Base-by-base conservation (phyloP, 768 basidiomycete species). In the Pleurotus tuber-regium region DNA sequence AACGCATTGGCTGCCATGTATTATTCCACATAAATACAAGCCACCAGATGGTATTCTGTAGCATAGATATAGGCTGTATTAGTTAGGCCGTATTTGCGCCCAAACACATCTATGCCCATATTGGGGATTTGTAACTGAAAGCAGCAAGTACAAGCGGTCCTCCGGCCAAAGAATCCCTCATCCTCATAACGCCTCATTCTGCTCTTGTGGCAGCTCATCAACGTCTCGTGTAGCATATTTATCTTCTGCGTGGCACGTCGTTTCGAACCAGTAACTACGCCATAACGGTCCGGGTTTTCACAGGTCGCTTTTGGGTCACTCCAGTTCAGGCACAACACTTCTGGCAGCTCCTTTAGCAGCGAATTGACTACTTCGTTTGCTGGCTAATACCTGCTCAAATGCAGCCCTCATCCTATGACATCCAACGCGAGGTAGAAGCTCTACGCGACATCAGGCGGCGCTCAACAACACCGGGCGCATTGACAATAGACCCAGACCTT, bases 401-500 rank as follows among this genome's bases (percentile, higher is more conserved):
- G 71, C 87, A 90, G 60, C 89, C 89, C 53, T 89, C 87, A 23
- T 81, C 87, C 60, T 83, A 86, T 66, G 91, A 92, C 70, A 92
- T 92, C 56, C 84, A 85, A 64, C 84, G 89, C 58, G 90, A 93
- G 73, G 87, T 91, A 35, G 88, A 93, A 65, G 86, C 87, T 36
- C 76, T 93, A 33, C 82, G 87, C 58, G 90, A 92, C 70, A 83
- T 97, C 59, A 79, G 80, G 53, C 79, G 94, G 49, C 85, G 92
- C 59, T 97, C 93, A 2, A 83, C 84, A 12, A 80, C 86, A 11
- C 92, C 90, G 54, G 91, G 90, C 31, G 85, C 87, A 19, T 82
- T 93, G 61, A 76, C 88, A 53, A 78, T 95, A 50, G 94, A 97
- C 69, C 93, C 93, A 59, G 94, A 97, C 80, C 81, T 96, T 42